Evolutionary conservation across 2,329 filamentous ascomycete species (phyloP), one percentile per base, ranked within the genome.

Genomic region (Trichoderma semiorbis): DNA sequence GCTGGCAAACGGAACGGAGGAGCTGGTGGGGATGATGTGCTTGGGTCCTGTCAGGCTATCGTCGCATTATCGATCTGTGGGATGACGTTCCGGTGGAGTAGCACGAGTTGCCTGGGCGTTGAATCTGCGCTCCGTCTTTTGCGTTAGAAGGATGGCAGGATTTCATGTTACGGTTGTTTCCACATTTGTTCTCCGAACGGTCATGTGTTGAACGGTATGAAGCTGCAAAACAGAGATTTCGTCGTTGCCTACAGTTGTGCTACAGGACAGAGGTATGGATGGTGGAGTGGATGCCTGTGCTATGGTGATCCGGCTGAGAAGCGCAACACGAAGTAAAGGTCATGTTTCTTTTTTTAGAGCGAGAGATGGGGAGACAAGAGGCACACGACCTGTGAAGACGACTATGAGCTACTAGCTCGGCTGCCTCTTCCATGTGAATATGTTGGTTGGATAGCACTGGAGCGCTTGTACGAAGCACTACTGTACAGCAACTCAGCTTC

Each of bases 11-110:
- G 39, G 58, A 28, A 28, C 16, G 50, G 18, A 34, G 21, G 21
- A 53, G 28, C 66, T 50, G 66, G 67, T 69, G 57, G 55, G 39
- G 39, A 67, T 58, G 67, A 32, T 62, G 53, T 47, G 39, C 26
- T 69, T 36, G 24, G 34, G 34, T 57, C 26, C 24, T 50, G 68
- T 62, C 58, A 63, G 43, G 58, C 28, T 57, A 63, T 55, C 58
- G 67, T 70, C 58, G 57, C 57, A 62, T 63, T 70, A 62, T 70
- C 67, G 67, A 63, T 62, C 67, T 53, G 58, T 70, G 47, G 39
- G 67, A 63, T 70, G 67, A 70, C 67, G 67, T 70, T 70, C 67
- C 21, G 30, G 66, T 61, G 66, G 66, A 68, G 66, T 18, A 69
- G 53, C 24, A 28, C 53, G 24, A 50, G 47, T 12, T 24, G 43